Evolutionary conservation across 495 filamentous ascomycete genomes (phyloP), one percentile per base, ranked within the genome.

Genomic region (Glonium stellatum): DNA sequence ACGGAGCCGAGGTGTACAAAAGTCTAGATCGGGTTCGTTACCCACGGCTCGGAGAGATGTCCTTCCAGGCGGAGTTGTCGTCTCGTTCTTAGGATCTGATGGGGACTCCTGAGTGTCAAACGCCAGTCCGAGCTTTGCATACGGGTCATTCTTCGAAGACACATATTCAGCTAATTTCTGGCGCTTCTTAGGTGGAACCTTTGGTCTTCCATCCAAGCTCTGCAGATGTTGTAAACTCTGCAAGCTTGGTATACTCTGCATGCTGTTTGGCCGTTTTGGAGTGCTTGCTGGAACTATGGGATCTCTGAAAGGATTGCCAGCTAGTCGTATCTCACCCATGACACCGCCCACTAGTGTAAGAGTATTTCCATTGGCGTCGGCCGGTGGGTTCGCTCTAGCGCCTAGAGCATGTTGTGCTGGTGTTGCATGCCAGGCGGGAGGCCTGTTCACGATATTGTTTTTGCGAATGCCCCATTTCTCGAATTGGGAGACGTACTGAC

Each of bases 221-320:
- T 22, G 39, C 60, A 47, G 15, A 21, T n/a, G n/a, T n/a, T n/a
- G n/a, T n/a, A n/a, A n/a, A n/a, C 59, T 53, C 34, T 57, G 59
- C 36, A 62, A 13, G 34, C 59, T 62, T 52, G 34, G 53, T 47
- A 51, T 49, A 46, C 60, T 62, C 54, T 48, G 54, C 39, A 53
- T 41, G 46, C 60, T 62, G 25, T 62, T 62, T 27, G 60, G 60
- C 44, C 60, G 42, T 34, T 62, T 62, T 8, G 60, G 54, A 8
- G 25, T 5, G 6, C 25, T 9, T 12, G 54, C 1, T 18, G 37
- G 23, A 15, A 18, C 23, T 1, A 21, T 10, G 5, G 49, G 49
- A 31, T 46, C 39, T 18, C 13, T 3, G 39, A 44, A 44, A 44
- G 39, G 39, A 44, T 44, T 11, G 39, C 39, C 39, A 44, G 39